Evolutionary conservation across 2,329 filamentous ascomycete species (phyloP).

Genomic region (Graphilbum sp.): DNA sequence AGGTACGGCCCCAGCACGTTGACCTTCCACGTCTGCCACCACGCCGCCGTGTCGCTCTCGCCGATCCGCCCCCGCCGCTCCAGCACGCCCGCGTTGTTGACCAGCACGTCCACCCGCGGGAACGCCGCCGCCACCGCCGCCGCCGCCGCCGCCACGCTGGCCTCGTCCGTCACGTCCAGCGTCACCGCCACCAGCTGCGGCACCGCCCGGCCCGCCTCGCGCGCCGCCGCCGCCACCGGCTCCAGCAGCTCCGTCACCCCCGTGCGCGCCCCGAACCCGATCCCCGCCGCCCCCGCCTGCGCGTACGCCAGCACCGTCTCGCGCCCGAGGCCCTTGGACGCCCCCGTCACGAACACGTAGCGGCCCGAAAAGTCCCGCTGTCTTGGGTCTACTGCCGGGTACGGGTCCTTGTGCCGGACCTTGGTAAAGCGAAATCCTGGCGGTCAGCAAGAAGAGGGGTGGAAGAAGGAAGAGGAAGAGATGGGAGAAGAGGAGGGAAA

Average conservation of each 20-base stretch:
- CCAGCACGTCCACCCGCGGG: conserved; percentile 21
- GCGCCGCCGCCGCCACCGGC: conserved; percentile 20
- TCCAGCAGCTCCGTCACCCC: conserved; percentile 21
- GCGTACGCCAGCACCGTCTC: conserved; percentile 25
- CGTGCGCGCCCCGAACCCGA: conserved; percentile 35
- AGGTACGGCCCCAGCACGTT: conserved; percentile 33
- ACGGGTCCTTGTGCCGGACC: conserved; percentile 15
- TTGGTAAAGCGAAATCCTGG: conserved; percentile 6
- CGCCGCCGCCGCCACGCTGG: conserved; percentile 18
- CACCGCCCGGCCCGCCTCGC: conserved; percentile 11
- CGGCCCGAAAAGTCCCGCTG: conserved; percentile 10
- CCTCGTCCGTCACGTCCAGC: conserved; percentile 19
- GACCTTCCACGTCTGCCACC: conserved; percentile 29
- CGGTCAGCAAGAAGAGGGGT: no score
- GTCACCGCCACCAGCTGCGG: conserved; percentile 14
- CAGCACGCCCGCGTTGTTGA: conserved; percentile 25
- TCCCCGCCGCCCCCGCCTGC: conserved; percentile 27
- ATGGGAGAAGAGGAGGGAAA: no score
- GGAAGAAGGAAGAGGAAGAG: no score
- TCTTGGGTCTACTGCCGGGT: conserved; percentile 12
- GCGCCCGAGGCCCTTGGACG: conserved; percentile 13
- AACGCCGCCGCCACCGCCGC: conserved; percentile 14
- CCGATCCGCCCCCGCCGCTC: conserved; percentile 17
- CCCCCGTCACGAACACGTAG: conserved; percentile 13
- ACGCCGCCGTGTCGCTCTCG: conserved; percentile 24